Base-by-base conservation (phyloP, 108 stramenopile genomes). In the Epithemia pelagica region DNA sequence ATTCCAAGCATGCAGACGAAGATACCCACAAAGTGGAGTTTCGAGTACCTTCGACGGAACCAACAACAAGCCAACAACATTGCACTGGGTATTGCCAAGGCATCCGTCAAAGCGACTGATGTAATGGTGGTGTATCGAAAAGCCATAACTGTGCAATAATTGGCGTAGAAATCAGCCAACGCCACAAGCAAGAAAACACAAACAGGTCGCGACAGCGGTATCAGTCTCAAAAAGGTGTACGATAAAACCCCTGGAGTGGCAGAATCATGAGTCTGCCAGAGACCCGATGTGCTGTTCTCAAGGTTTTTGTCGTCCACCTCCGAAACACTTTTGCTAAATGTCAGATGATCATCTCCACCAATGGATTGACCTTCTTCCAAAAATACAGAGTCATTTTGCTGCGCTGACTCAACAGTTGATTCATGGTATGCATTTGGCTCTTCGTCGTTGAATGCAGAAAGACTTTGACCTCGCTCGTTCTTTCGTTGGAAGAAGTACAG, bases 111-210 rank as follows among this genome's bases (percentile, higher is more conserved):
- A 24, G 92, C 81, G 5, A 96, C 92, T 29, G 85, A 90, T 7
- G 97, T 94, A 53, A 98, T 77, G 21, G 90, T 94, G 7, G 98
- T 98, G 74, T 92, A 97, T 64, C 84, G 82, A 72, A 92, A 97
- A 7, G 93, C 85, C 19, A 90, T 62, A 37, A 93, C 74, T 1
- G 91, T 84, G 28, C 94, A 67, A 29, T 88, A 95, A 66, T 98
- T 99, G 46, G 92, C 98, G 61, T 96, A 84, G 0, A 96, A 89
- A 68, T 98, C 97, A 54, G 95, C 60, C 54, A 96, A 66, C 5
- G 95, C 90, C 1, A 95, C 65, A 10, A 89, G 59, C 26, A 78
- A 54, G 62, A 86, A 92, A 64, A 66, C 66, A 61, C 77, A 77
- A 60, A 62, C 65, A 24, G 86, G 81, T 30, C 68, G 62, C 32